phyloP scores from a whole-genome alignment of 805 yeast species.

The Saccharomyces kudriavzevii region DNA sequence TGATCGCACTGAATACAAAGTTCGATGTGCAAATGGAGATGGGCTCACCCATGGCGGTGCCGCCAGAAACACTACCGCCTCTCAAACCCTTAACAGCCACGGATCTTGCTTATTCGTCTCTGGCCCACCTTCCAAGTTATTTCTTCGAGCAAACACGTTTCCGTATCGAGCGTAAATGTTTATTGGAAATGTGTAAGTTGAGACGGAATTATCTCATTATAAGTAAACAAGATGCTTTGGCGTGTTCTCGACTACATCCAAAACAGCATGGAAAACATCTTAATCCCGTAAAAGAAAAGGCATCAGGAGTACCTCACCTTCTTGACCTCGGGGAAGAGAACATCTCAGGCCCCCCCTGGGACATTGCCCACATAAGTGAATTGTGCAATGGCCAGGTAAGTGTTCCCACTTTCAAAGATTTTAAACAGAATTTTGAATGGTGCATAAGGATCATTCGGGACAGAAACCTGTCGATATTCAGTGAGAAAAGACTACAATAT shows the following conservation, averaged over 20 bases:
- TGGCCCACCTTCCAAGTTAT: neutral
- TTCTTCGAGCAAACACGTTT: neutral
- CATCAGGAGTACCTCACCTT: neutral
- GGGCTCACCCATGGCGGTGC: conserved; percentile 24
- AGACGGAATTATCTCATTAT: neutral
- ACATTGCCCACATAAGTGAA: neutral
- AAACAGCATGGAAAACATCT: neutral
- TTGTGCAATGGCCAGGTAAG: neutral
- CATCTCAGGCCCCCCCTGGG: neutral
- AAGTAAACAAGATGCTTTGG: neutral
- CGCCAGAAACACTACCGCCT: neutral
- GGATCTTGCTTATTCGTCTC: neutral
- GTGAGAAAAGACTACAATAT: conserved; percentile 23
- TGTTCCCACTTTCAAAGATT: conserved; percentile 23
- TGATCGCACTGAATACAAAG: conserved; percentile 21
- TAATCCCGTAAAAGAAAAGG: neutral
- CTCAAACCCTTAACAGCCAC: neutral
- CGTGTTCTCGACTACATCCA: neutral
- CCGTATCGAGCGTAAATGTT: neutral
- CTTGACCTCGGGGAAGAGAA: neutral
- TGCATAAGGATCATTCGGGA: conserved; percentile 11
- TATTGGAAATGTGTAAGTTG: neutral
- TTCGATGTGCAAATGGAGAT: conserved; percentile 26
- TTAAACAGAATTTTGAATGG: conserved; percentile 22
- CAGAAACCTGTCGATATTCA: conserved; percentile 4